Base-by-base conservation (phyloP, 2,329 filamentous ascomycete genomes). In the Colletotrichum sp. region DNA sequence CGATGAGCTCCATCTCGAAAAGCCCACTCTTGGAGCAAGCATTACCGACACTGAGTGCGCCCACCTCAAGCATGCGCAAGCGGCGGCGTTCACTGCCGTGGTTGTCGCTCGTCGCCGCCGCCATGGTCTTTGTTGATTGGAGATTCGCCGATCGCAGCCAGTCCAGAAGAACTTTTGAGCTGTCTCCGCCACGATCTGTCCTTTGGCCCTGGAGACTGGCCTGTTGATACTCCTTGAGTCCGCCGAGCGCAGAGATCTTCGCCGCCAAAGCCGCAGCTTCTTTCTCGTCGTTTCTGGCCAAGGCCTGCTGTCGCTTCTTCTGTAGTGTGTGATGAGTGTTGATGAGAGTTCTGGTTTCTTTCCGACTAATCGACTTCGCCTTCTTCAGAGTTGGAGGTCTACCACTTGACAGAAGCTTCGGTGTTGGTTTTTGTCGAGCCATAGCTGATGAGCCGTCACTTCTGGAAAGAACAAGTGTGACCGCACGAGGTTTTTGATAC, bases 11-110 rank as follows among this genome's bases (percentile, higher is more conserved):
- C 79, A 98, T 92, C 43, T 94, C 88, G 79, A 98, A 94, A 58
- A 90, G 82, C 8, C 88, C 88, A 76, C 93, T 94, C 75, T 88
- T 91, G 1, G 96, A 96, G 83, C 96, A 98, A 16, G 94, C 94
- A 83, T 99, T 99, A 52, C 90, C 90, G 4, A 92, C 94, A 79
- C 95, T 97, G 68, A 99, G 86, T 2, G 96, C 94, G 9, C 97
- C 97, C 65, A 99, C 92, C 84, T 99, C 97, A 8, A 99, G 91
- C 86, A 98, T 92, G 24, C 89, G 90, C 52, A 95, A 71, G 61
- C n/a, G 61, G 34, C 52, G 59, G 71, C 38, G 43, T n/a, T 28
- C 21, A 34, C 18, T 28, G 34, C 32, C 48, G 26, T 70, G 48
- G 13, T 12, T 38, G 61, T 52, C 5, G 48, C 76, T n/a, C 43